phyloP scores from a whole-genome alignment of 208 protist genomes.

The Acanthamoeba culbertsoni region DNA sequence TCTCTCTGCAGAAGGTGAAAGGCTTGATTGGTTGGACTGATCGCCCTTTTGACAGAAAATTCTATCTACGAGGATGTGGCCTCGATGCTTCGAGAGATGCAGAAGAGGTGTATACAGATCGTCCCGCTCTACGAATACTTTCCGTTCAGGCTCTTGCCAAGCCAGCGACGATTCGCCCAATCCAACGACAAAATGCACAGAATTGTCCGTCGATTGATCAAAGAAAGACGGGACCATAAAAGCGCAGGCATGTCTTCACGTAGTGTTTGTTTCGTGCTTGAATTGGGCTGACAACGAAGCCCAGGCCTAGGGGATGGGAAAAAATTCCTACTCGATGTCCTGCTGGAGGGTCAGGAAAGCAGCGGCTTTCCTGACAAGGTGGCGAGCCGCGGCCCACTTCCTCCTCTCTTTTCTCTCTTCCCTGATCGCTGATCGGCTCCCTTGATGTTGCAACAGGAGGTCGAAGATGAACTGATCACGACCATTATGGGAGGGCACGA shows the following conservation, averaged over 20 bases:
- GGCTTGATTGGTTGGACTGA: no score
- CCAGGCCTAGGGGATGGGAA: neutral
- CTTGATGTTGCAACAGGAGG: neutral
- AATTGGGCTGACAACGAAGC: neutral
- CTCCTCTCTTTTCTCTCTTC: neutral
- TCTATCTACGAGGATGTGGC: slow-evolving; percentile 9
- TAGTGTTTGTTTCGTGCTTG: neutral
- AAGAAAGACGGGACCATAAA: neutral
- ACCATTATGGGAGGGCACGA: slow-evolving; percentile 53
- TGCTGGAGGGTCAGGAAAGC: neutral
- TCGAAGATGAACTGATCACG: slow-evolving; percentile 40
- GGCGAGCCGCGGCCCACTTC: no score
- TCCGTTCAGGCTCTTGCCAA: neutral
- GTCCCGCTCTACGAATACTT: slow-evolving; percentile 37
- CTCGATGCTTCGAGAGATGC: slow-evolving; percentile 7
- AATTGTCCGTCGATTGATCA: neutral
- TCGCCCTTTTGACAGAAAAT: no score
- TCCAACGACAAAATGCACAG: slow-evolving; percentile 46
- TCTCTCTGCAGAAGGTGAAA: no score
- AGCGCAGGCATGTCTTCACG: neutral
- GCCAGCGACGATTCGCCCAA: neutral
- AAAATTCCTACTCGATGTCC: slow-evolving; percentile 21
- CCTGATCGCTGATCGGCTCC: neutral
- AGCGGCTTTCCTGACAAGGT: slow-evolving; percentile 19
- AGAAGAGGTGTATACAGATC: neutral